A percentile compares a stretch with the other conserved stretches of the same genome.
Evolutionary conservation across 2,329 filamentous ascomycete species (phyloP).

Genomic region (Pseudocercospora cruenta): DNA sequence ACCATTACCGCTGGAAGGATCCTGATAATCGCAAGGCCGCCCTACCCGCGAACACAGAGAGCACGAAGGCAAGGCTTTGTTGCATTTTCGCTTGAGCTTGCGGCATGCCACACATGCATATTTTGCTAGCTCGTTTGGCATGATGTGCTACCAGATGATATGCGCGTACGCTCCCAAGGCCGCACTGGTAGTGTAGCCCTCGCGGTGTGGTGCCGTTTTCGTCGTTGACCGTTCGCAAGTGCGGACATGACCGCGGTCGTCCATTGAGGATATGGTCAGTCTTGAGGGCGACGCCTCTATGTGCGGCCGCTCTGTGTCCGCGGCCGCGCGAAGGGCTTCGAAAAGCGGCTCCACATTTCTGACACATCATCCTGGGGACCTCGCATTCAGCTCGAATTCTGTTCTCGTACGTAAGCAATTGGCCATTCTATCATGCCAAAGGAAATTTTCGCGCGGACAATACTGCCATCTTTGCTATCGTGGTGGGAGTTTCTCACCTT

Average conservation of each 20-base stretch:
- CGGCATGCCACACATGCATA: slow-evolving; percentile 24
- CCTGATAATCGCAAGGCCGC: slow-evolving; percentile 23
- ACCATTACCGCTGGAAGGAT: not conserved
- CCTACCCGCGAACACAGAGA: slow-evolving; percentile 22
- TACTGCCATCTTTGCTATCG: too few species aligned
- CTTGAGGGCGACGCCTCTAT: not conserved
- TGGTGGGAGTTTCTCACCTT: too few species aligned
- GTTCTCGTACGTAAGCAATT: not conserved
- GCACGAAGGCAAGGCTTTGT: slow-evolving; percentile 22
- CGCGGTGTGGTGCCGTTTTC: not conserved
- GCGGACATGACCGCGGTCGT: not conserved
- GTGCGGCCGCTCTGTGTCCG: not conserved
- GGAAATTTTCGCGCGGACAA: not conserved
- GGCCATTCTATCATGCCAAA: not conserved
- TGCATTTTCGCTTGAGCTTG: slow-evolving; percentile 27
- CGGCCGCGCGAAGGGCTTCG: not conserved
- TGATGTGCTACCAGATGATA: slow-evolving; percentile 1
- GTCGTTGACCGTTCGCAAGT: not conserved
- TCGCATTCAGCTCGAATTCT: not conserved
- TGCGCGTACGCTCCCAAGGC: not conserved
- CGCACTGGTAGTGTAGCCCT: not conserved
- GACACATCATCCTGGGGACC: not conserved
- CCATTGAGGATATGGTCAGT: not conserved
- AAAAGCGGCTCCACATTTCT: not conserved
- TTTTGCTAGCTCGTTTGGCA: not conserved